Conservation (phyloP, 176 grass and related monocot genomes). For the Chloris gayana region DNA sequence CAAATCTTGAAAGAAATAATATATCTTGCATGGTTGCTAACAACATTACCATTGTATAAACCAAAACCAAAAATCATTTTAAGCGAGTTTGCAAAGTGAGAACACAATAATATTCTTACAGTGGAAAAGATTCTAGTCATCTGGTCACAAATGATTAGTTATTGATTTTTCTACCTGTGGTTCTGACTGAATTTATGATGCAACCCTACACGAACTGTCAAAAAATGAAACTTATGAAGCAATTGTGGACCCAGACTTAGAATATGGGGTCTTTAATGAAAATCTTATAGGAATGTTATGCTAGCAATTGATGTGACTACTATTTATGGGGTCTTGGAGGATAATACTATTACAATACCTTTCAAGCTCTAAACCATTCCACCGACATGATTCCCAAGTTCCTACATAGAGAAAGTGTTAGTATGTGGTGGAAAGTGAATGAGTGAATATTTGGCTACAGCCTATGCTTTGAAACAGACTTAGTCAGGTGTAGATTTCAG, state of each 20-base stretch:
- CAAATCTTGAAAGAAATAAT: neutral
- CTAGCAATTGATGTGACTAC: neutral
- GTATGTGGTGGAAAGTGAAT: neutral
- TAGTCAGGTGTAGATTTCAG: neutral
- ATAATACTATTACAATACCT: neutral
- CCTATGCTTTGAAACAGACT: neutral
- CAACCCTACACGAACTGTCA: neutral
- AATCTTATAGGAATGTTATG: neutral
- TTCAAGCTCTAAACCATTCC: neutral
- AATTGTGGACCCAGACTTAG: neutral
- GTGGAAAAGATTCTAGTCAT: neutral
- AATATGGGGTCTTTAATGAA: neutral
- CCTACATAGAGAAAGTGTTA: neutral
- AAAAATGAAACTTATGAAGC: neutral
- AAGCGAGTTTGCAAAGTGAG: constrained; percentile 1
- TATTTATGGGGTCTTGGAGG: neutral
- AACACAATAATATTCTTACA: neutral
- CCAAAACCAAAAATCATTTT: neutral
- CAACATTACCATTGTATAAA: neutral
- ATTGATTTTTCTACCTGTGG: neutral
- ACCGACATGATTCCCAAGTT: neutral
- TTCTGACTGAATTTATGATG: constrained; percentile 5
- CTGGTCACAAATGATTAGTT: constrained; percentile 1
- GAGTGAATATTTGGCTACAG: neutral
- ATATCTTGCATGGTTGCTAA: neutral